phyloP scores from a whole-genome alignment of 768 basidiomycete genomes.

The Pholiota conissans region DNA sequence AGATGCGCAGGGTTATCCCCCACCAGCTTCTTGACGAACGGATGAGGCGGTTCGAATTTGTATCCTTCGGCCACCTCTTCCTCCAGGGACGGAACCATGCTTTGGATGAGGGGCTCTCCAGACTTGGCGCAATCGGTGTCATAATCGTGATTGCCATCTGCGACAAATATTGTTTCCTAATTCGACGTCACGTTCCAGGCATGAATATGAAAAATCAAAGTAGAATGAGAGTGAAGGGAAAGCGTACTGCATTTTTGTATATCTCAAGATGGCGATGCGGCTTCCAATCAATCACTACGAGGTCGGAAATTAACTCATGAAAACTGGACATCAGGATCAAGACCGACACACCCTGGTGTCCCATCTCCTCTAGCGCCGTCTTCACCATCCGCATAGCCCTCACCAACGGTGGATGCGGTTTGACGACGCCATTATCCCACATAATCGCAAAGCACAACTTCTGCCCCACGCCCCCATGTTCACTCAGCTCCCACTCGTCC shows the following conservation, averaged over 20 bases:
- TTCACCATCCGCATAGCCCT: conserved; percentile 50
- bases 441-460: conserved; percentile 50
- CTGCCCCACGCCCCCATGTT: conserved; percentile 42
- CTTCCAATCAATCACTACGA: conserved; percentile 65
- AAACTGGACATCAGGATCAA: conserved; percentile 5
- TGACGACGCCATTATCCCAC: conserved; percentile 48
- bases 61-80: conserved; percentile 21
- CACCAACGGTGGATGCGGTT: conserved; percentile 51
- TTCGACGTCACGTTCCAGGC: background rate
- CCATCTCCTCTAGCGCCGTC: conserved; percentile 44
- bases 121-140: conserved; percentile 38
- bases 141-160: conserved; percentile 55
- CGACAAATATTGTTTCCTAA: conserved; percentile 49
- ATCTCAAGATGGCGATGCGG: conserved; percentile 55
- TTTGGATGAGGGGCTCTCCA: conserved; percentile 59
- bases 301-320: background rate
- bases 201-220: background rate
- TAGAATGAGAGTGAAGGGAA: background rate
- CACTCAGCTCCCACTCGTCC: conserved; percentile 40
- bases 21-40: conserved; percentile 44
- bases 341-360: conserved; percentile 44
- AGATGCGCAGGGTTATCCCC: conserved; percentile 38
- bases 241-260: conserved; percentile 38
- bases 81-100: conserved; percentile 42
- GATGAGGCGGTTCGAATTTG: conserved; percentile 26